Evolutionary conservation across 768 basidiomycete species (phyloP).

Genomic region (Lentinula boryana): DNA sequence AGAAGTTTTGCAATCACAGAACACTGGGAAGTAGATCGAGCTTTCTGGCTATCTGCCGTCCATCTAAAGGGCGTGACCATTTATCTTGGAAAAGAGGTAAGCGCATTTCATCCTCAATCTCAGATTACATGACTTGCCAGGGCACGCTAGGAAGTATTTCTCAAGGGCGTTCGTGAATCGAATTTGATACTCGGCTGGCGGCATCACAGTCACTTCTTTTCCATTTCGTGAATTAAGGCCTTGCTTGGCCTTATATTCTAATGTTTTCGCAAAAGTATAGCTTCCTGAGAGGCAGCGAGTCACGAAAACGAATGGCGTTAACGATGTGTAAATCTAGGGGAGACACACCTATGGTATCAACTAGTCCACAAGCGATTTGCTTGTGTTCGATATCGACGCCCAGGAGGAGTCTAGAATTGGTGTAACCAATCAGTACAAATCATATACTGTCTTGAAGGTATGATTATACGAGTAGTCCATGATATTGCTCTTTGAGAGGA

Average conservation of each 20-base stretch:
- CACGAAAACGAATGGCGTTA: background rate
- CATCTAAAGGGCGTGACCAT: constrained; percentile 42
- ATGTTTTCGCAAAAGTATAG: constrained; percentile 80
- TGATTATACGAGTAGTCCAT: constrained; percentile 78
- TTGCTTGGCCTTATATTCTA: constrained; percentile 84
- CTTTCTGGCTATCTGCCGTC: constrained; percentile 31
- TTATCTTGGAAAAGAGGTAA: constrained; percentile 11
- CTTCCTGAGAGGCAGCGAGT: constrained; percentile 42
- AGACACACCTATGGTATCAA: constrained; percentile 71
- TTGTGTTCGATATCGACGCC: constrained; percentile 64
- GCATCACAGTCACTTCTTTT: constrained; percentile 76
- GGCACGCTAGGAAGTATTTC: constrained; percentile 72
- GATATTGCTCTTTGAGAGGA: constrained; percentile 68
- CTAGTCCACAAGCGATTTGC: constrained; percentile 71
- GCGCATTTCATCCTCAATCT: background rate
- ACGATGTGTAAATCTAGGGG: background rate
- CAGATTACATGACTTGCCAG: constrained; percentile 36
- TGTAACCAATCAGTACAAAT: background rate
- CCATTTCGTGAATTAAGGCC: constrained; percentile 48
- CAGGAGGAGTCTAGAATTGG: constrained; percentile 49
- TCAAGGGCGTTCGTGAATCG: constrained; percentile 70
- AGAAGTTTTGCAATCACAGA: constrained; percentile 17
- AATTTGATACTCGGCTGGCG: constrained; percentile 74
- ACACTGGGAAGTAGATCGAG: constrained; percentile 36
- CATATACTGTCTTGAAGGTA: background rate